Percentiles rank a stretch among this genome's conserved stretches.
phyloP scores from a whole-genome alignment of 2,329 filamentous ascomycete species.

The Aspergillus sp. region DNA sequence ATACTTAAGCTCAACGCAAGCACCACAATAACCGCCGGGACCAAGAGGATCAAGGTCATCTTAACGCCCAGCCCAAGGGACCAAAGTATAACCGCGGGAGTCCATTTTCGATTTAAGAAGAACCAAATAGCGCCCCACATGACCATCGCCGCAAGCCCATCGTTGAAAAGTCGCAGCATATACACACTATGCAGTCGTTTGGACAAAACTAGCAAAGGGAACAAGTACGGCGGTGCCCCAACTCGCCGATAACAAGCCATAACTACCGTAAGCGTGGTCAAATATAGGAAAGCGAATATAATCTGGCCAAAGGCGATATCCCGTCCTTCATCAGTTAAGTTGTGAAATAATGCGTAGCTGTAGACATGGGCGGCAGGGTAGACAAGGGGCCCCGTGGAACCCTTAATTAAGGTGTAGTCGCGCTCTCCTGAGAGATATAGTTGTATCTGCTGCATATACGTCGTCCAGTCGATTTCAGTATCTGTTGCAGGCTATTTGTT shows the following conservation, averaged over 20 bases:
- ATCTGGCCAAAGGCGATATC: slow-evolving; percentile 80
- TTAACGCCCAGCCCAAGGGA: slow-evolving; percentile 85
- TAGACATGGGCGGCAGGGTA: slow-evolving; percentile 95
- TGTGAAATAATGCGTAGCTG: slow-evolving; percentile 78
- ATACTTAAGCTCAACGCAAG: slow-evolving; percentile 73
- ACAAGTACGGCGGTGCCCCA: slow-evolving; percentile 72
- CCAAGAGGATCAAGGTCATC: slow-evolving; percentile 82
- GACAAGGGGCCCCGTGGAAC: slow-evolving; percentile 87
- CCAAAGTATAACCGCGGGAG: slow-evolving; percentile 69
- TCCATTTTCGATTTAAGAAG: slow-evolving; percentile 75
- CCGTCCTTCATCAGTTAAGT: slow-evolving; percentile 71
- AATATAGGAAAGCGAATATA: slow-evolving; percentile 77
- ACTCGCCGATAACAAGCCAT: slow-evolving; percentile 70
- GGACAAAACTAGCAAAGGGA: slow-evolving; percentile 81
- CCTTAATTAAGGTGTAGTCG: slow-evolving; percentile 82
- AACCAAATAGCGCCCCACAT: slow-evolving; percentile 79
- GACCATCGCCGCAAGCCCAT: slow-evolving; percentile 82
- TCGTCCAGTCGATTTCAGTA: slow-evolving; percentile 96
- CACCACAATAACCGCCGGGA: slow-evolving; percentile 77
- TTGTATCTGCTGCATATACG: slow-evolving; percentile 91
- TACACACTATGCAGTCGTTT: slow-evolving; percentile 95
- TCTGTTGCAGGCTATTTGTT: slow-evolving; percentile 53
- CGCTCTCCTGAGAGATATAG: slow-evolving; percentile 81
- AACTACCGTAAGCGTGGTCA: slow-evolving; percentile 72
- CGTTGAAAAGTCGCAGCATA: slow-evolving; percentile 90